Conservation (phyloP, 2,329 filamentous ascomycete species). For the Arthrobotrys iridis region DNA sequence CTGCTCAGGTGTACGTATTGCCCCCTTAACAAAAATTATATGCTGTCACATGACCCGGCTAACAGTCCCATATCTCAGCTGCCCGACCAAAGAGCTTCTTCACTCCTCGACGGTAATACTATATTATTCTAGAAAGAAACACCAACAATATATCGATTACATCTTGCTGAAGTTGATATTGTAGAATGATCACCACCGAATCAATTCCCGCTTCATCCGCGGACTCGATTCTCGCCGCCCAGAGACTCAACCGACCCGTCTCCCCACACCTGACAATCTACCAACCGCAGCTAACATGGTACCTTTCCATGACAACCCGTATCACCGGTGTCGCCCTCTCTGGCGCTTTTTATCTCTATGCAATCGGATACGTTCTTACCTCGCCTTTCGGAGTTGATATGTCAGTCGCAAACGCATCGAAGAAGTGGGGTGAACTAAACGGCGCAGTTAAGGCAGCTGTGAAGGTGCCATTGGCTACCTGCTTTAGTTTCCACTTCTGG, state of each 20-base stretch:
- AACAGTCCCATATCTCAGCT: slow-evolving; percentile 6
- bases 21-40: not conserved
- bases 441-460: slow-evolving; percentile 68
- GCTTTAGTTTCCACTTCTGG: slow-evolving; percentile 74
- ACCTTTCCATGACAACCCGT: slow-evolving; percentile 78
- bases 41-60: not conserved
- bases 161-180: slow-evolving; percentile 9
- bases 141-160: slow-evolving; percentile 5
- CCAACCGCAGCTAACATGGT: slow-evolving; percentile 85
- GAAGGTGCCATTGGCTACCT: slow-evolving; percentile 70
- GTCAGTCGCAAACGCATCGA: slow-evolving; percentile 72
- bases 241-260: slow-evolving; percentile 83
- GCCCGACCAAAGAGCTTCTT: slow-evolving; percentile 43
- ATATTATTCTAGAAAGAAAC: slow-evolving; percentile 30
- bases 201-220: slow-evolving; percentile 68
- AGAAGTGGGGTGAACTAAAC: slow-evolving; percentile 72
- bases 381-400: slow-evolving; percentile 78
- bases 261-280: slow-evolving; percentile 88
- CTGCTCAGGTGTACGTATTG: slow-evolving; percentile 45
- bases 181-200: slow-evolving; percentile 67
- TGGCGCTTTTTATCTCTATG: slow-evolving; percentile 81
- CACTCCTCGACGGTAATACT: slow-evolving; percentile 51
- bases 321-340: slow-evolving; percentile 81
- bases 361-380: slow-evolving; percentile 80
- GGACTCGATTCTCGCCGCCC: slow-evolving; percentile 76